phyloP scores from a whole-genome alignment of 1,284 basidiomycete genomes.

The Porogramme epimiltina region DNA sequence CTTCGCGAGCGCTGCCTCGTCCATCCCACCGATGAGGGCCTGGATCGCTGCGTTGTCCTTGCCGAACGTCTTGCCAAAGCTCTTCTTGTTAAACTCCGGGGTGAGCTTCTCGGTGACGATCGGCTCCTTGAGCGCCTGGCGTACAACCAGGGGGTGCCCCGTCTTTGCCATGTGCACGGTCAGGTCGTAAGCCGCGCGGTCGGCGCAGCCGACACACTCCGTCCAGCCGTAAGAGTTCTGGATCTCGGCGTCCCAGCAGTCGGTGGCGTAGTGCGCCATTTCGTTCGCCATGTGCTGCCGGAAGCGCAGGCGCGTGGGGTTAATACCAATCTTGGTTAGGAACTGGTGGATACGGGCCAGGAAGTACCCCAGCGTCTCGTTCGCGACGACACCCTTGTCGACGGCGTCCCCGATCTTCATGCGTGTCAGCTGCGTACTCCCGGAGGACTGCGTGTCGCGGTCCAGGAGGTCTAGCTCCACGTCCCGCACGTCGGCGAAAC shows the following conservation, averaged over 20 bases:
- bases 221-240: constrained; percentile 96
- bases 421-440: constrained; percentile 65
- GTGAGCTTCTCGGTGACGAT: constrained; percentile 74
- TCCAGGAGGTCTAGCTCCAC: constrained; percentile 81
- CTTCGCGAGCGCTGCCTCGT: constrained; percentile 68
- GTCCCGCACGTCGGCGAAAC: constrained; percentile 83
- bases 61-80: constrained; percentile 89
- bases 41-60: constrained; percentile 79
- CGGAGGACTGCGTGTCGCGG: constrained; percentile 80
- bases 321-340: constrained; percentile 91
- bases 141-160: constrained; percentile 77
- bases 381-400: constrained; percentile 84
- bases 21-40: constrained; percentile 68
- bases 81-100: constrained; percentile 86
- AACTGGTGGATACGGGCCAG: constrained; percentile 92
- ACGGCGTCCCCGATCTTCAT: constrained; percentile 93
- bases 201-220: constrained; percentile 99
- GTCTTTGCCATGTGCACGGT: constrained; percentile 59
- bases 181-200: constrained; percentile 94
- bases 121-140: constrained; percentile 85
- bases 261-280: constrained; percentile 99
- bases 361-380: constrained; percentile 98
- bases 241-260: constrained; percentile 99
- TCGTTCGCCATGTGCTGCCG: constrained; percentile 97
- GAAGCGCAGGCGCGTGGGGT: constrained; percentile 87